These are phyloP conservation scores for Patellifolia procumbens DNA, from an alignment of 179 eudicot species.

Conservation along the genomic window DNA sequence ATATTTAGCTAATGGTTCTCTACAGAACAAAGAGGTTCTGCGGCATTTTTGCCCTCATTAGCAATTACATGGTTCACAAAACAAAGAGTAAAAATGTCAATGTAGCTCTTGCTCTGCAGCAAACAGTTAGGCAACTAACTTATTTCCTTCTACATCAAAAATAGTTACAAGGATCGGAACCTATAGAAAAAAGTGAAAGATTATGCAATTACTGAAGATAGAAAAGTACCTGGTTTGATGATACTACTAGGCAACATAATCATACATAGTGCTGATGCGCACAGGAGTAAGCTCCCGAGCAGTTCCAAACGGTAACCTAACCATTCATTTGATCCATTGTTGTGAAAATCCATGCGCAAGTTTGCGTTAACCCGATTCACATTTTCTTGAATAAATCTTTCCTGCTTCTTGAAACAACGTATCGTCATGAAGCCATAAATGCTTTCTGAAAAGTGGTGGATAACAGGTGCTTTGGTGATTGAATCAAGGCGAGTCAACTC, in stretches of 20 bases:
- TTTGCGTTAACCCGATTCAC: conserved; percentile 71
- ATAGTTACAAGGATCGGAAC: background rate
- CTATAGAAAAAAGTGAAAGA: too few relatives aligned
- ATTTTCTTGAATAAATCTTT: conserved; percentile 66
- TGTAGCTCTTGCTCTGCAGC: too few relatives aligned
- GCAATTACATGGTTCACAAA: too few relatives aligned
- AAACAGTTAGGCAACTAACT: too few relatives aligned
- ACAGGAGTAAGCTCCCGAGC: conserved; percentile 76
- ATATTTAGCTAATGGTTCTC: too few relatives aligned
- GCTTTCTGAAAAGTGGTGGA: conserved; percentile 95
- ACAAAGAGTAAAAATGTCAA: too few relatives aligned
- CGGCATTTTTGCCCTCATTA: too few relatives aligned
- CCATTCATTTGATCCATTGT: conserved; percentile 94
- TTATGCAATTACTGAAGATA: background rate
- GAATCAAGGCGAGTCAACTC: conserved; percentile 96
- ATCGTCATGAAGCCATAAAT: conserved; percentile 94
- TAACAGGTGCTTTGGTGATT: conserved; percentile 93
- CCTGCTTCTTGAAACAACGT: conserved; percentile 81
- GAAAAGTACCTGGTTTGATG: conserved; percentile 71
- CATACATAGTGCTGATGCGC: conserved; percentile 80
- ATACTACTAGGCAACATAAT: conserved; percentile 80
- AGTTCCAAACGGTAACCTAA: conserved; percentile 91
- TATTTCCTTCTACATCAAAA: too few relatives aligned
- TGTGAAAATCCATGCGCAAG: conserved; percentile 94
- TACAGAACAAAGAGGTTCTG: too few relatives aligned